phyloP scores from a whole-genome alignment of 352 stramenopile species.

The Peronospora destructor region DNA sequence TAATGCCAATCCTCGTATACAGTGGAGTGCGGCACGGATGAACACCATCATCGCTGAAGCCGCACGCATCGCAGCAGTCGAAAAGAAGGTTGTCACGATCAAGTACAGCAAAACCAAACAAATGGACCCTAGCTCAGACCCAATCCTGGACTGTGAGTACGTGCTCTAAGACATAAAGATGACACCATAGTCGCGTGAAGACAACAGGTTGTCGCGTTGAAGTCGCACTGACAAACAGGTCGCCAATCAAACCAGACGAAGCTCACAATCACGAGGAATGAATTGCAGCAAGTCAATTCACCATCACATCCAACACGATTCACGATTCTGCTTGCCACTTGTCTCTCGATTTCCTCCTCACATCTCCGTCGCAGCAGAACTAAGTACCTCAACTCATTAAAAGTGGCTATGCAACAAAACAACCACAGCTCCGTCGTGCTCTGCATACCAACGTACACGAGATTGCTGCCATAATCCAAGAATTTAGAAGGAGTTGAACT shows the following conservation, averaged over 20 bases:
- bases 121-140: slow-evolving; percentile 32
- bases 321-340: slow-evolving; percentile 2
- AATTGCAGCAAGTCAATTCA: background rate
- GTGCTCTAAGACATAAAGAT: slow-evolving; percentile 24
- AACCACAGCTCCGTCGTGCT: slow-evolving; percentile 20
- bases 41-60: slow-evolving; percentile 72
- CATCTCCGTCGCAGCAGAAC: background rate
- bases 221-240: background rate
- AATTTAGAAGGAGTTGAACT: slow-evolving; percentile 25
- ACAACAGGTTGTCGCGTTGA: background rate
- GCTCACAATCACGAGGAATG: slow-evolving; percentile 7
- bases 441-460: slow-evolving; percentile 15
- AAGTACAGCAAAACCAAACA: slow-evolving; percentile 53
- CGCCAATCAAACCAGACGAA: background rate
- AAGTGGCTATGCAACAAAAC: slow-evolving; percentile 11
- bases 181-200: background rate
- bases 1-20: slow-evolving; percentile 35
- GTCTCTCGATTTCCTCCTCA: background rate
- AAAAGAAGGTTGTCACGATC: slow-evolving; percentile 63
- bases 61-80: slow-evolving; percentile 49
- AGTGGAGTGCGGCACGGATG: slow-evolving; percentile 70
- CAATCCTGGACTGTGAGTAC: slow-evolving; percentile 50
- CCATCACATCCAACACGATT: slow-evolving; percentile 4
- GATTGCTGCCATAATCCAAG: slow-evolving; percentile 24
- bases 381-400: background rate